A percentile compares a stretch with the other conserved stretches of the same genome.
phyloP scores from a whole-genome alignment of 2,329 filamentous ascomycete species.

The Apiospora aurea region DNA sequence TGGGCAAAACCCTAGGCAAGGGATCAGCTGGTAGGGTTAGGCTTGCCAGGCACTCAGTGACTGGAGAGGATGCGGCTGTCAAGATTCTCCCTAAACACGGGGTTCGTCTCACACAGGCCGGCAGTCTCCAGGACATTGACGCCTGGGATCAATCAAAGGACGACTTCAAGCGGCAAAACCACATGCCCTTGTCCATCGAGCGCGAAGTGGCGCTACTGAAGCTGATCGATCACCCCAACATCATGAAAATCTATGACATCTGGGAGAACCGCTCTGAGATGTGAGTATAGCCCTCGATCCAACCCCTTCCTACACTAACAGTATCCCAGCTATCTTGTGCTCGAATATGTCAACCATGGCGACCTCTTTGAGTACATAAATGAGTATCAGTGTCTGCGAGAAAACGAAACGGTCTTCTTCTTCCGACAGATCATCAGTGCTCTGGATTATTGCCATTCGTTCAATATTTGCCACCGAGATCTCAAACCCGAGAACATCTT shows the following conservation, averaged over 20 bases:
- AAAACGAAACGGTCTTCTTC: slow-evolving; percentile 81
- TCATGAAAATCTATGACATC: slow-evolving; percentile 93
- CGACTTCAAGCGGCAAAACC: slow-evolving; percentile 65
- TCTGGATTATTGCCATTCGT: slow-evolving; percentile 89
- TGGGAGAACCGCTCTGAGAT: slow-evolving; percentile 97
- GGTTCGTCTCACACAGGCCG: slow-evolving; percentile 81
- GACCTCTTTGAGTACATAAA: slow-evolving; percentile 91
- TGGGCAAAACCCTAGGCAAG: slow-evolving; percentile 87
- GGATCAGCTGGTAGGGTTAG: slow-evolving; percentile 90
- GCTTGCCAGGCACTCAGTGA: slow-evolving; percentile 79
- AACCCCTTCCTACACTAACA: slow-evolving; percentile 33
- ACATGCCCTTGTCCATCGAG: slow-evolving; percentile 88
- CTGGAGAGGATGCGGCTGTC: slow-evolving; percentile 84
- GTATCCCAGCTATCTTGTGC: slow-evolving; percentile 80
- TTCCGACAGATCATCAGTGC: slow-evolving; percentile 95
- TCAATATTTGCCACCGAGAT: slow-evolving; percentile 95
- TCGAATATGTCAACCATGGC: slow-evolving; percentile 83
- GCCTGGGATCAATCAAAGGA: slow-evolving; percentile 69
- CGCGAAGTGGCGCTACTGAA: slow-evolving; percentile 97
- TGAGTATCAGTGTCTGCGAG: slow-evolving; percentile 72
- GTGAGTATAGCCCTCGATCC: slow-evolving; percentile 58
- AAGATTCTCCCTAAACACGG: slow-evolving; percentile 92
- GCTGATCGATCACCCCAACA: slow-evolving; percentile 91
- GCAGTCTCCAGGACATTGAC: slow-evolving; percentile 85
- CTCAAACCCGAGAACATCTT: slow-evolving; percentile 98